Percentiles rank a stretch among this genome's conserved stretches.
Evolutionary conservation across 2,329 filamentous ascomycete genomes (phyloP).

Genomic region (Colletotrichum phormii): DNA sequence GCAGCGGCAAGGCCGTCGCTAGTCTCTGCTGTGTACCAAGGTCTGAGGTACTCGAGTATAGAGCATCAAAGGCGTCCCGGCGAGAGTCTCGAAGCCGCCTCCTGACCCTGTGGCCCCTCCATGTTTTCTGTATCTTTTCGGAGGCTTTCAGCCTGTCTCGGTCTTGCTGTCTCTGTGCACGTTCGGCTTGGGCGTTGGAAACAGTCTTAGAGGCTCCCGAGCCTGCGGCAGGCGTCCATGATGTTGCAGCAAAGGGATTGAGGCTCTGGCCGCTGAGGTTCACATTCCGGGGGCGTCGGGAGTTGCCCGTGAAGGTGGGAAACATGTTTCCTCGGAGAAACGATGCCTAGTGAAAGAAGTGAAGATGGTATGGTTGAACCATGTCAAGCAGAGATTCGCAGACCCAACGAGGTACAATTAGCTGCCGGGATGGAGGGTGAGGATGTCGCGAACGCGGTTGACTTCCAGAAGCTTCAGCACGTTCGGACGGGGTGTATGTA

Average conservation of each 20-base stretch:
- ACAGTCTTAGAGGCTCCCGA: constrained; percentile 81
- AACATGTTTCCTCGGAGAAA: constrained; percentile 72
- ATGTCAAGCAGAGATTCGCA: constrained; percentile 14
- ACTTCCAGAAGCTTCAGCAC: constrained; percentile 36
- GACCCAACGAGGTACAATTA: background rate
- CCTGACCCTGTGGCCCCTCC: constrained; percentile 81
- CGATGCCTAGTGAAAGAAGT: background rate
- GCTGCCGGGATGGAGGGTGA: background rate
- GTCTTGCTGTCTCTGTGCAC: constrained; percentile 83
- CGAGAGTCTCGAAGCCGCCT: constrained; percentile 66
- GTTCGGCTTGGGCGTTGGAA: constrained; percentile 87
- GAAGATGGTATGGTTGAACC: constrained; percentile 1
- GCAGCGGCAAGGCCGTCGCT: constrained; percentile 56
- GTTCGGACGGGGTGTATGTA: constrained; percentile 35
- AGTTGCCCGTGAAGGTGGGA: constrained; percentile 89
- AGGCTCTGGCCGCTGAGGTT: constrained; percentile 88
- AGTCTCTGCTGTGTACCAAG: constrained; percentile 50
- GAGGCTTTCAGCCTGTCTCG: constrained; percentile 80
- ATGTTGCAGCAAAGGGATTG: constrained; percentile 81
- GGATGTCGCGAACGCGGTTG: constrained; percentile 22
- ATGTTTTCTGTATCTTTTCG: constrained; percentile 80
- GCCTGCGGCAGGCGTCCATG: constrained; percentile 66
- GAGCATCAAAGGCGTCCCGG: constrained; percentile 71
- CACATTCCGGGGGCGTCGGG: constrained; percentile 88
- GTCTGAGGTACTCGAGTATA: constrained; percentile 57